phyloP scores from a whole-genome alignment of 2,329 filamentous ascomycete species.

The Alternaria postmessia region DNA sequence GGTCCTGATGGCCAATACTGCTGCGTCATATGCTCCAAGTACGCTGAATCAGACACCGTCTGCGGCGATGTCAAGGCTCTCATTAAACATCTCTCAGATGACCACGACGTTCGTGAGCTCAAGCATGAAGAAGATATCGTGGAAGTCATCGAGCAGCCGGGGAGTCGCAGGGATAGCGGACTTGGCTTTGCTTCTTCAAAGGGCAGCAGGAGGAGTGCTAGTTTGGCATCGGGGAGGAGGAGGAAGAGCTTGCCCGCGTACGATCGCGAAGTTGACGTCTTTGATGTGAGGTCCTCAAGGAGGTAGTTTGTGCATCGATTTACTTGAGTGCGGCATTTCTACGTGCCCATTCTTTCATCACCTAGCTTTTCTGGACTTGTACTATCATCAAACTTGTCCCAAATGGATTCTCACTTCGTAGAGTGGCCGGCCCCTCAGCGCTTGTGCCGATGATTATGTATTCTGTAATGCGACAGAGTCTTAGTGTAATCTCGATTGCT shows the following conservation, averaged over 20 bases:
- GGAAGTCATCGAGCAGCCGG: constrained; percentile 39
- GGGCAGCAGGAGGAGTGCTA: constrained; percentile 38
- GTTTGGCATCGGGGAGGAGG: constrained; percentile 29
- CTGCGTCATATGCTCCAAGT: constrained; percentile 44
- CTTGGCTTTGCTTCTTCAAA: constrained; percentile 25
- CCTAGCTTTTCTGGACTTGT: too few relatives aligned
- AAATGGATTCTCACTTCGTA: too few relatives aligned
- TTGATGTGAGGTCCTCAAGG: constrained; percentile 29
- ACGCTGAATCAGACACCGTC: constrained; percentile 37
- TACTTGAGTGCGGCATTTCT: not conserved
- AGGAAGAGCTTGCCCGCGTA: constrained; percentile 24
- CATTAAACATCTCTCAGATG: constrained; percentile 46
- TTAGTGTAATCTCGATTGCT: not conserved
- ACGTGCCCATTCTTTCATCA: too few relatives aligned
- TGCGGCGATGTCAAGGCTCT: constrained; percentile 50
- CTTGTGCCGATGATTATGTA: not conserved
- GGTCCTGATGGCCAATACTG: constrained; percentile 45
- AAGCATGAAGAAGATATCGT: constrained; percentile 44
- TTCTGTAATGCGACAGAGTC: not conserved
- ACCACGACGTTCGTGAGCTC: constrained; percentile 41
- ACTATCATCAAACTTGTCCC: too few relatives aligned
- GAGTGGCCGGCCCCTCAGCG: too few relatives aligned
- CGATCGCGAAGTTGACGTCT: constrained; percentile 39
- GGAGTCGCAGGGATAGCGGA: constrained; percentile 38
- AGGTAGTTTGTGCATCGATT: constrained; percentile 7